These are phyloP conservation scores for Triticum aestivum DNA, from an alignment of 176 grass and related monocot genomes.

Conservation along the genomic window IWGSC_CS_RefSeq_v2.1 NC_057808.1:475151073-475151572, in stretches of 20 bases:
- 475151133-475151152: too few species aligned
- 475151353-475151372: too few species aligned
- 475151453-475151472: too few species aligned
- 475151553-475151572: constrained; percentile 6
- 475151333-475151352: neutral
- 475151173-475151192: too few species aligned
- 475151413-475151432: neutral
- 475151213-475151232: too few species aligned
- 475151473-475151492: too few species aligned
- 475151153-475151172: too few species aligned
- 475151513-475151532: constrained; percentile 17
- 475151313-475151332: too few species aligned
- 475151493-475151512: neutral
- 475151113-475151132: too few species aligned
- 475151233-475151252: neutral
- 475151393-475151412: neutral
- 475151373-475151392: neutral
- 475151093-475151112: too few species aligned
- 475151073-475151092: too few species aligned
- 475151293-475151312: neutral
- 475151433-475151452: neutral
- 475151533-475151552: constrained; percentile 18
- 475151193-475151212: too few species aligned
- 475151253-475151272: neutral
- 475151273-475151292: neutral